Base-by-base conservation (phyloP, 768 basidiomycete genomes). In the Hirschioporus abietinus region DNA sequence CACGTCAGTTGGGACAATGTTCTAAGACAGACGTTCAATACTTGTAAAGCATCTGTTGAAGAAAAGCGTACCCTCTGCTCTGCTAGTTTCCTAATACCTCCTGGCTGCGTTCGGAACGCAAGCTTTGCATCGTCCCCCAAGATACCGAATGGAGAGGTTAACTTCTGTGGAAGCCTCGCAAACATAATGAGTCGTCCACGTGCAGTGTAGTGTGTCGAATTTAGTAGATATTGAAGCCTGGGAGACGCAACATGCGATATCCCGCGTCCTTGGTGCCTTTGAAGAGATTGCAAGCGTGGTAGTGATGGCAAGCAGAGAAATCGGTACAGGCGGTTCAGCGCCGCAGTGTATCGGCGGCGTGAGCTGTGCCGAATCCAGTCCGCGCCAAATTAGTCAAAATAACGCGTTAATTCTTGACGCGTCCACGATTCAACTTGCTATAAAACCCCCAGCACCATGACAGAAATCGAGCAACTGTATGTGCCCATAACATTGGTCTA, bases 41-140 rank as follows among this genome's bases (percentile, higher is more conserved):
- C 59, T 18, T 60, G 20, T 52, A 68, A 64, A 30, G 57, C 60
- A 58, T 59, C 25, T 65, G 57, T 42, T 66, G 67, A 35, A 67
- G 62, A 60, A 57, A 24, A 60, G 79, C 92, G 70, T 76, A 95
- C 94, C 70, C 93, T 86, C 35, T 83, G 84, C 17, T 87, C 82
- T 62, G 87, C 84, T 58, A 97, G 76, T 74, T 93, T 91, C 63
- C 87, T 82, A 63, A 97, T 88, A 20, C 95, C 95, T 58, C 83
- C 83, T 0, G 92, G 86, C 67, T 91, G 91, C 70, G 88, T 92
- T 57, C 92, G 88, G 76, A 97, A 97, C 12, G 89, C 88, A 20
- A 97, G 86, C 76, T 96, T 96, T 61, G 93, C 88, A 73, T 95
- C 92, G 74, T 96, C 94, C 6, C 88, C 89, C 35, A 94, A 76